Evolutionary conservation across 2,329 filamentous ascomycete genomes (phyloP), one percentile per base, ranked within the genome.

Genomic region (Ophiosphaerella narmari): DNA sequence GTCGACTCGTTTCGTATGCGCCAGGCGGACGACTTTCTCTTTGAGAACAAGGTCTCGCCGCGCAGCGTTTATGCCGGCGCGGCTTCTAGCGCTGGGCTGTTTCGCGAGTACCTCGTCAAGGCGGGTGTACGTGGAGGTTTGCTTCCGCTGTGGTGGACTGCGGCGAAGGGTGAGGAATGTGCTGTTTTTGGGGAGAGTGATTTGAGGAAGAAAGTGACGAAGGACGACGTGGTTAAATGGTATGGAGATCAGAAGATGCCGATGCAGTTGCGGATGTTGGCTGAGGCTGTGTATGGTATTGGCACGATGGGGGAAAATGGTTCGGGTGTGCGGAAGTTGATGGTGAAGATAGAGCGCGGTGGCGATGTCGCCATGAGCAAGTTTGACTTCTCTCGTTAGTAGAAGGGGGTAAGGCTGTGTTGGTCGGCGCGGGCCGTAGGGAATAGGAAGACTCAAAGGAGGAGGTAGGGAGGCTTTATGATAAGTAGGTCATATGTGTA

Each of bases 1-100:
- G 60, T 71, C 50, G 65, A 71, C 48, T 51, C 55, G 24, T 70
- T 62, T 51, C 63, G 65, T 37, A 55, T 69, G 35, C 60, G 60
- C n/a, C 48, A 60, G 32, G 51, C 42, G n/a, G 66, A 70, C 43
- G 52, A 56, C 14, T 48, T 47, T 46, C 60, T 52, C 8, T 42
- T 59, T 32, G 55, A 56, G 26, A 37, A 50, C 41, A 49, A 58
- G 13, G 44, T n/a, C 5, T 50, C 41, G 7, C 43, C 45, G 2
- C 18, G 49, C 39, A 62, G 58, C 48, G 37, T 66, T 26, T 65
- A 66, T 34, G 48, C 39, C 3, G 62, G 60, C 14, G 53, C 47
- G 1, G 5, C 44, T 7, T 47, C 48, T 23, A 60, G 57, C 51
- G 50, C 59, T 31, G 42, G 36, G 5, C 42, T 46, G 2, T 70